Evolutionary conservation across 768 basidiomycete species (phyloP).

Genomic region (Tremella yokohamensis): DNA sequence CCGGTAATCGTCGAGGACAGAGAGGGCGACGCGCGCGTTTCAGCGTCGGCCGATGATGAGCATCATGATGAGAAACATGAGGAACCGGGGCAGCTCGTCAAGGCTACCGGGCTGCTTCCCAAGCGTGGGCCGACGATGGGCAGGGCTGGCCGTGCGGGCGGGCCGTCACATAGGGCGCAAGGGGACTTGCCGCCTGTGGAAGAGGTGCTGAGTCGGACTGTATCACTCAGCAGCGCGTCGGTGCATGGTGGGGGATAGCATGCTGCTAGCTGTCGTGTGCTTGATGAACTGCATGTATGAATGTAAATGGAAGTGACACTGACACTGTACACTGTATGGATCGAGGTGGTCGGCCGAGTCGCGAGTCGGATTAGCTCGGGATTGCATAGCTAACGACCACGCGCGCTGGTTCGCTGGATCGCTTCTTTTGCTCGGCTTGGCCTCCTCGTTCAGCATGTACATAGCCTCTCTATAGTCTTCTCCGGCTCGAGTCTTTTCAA

Average conservation of each 20-base stretch:
- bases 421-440: too few species aligned
- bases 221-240: slow-evolving; percentile 28
- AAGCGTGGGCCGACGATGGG: slow-evolving; percentile 4
- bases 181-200: slow-evolving; percentile 29
- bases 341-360: too few species aligned
- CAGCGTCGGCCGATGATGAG: slow-evolving; percentile 1
- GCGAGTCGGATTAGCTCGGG: too few species aligned
- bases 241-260: slow-evolving; percentile 44
- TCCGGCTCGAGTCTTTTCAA: too few species aligned
- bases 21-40: neutral
- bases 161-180: too few species aligned
- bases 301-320: too few species aligned
- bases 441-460: too few species aligned
- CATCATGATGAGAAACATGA: slow-evolving; percentile 9
- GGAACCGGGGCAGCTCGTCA: neutral
- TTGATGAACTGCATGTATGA: neutral
- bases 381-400: too few species aligned
- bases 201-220: slow-evolving; percentile 34
- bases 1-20: neutral
- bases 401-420: too few species aligned
- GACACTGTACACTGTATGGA: too few species aligned
- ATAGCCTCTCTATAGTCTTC: too few species aligned
- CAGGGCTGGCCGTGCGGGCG: slow-evolving; percentile 7
- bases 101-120: neutral
- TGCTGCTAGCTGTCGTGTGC: neutral